phyloP scores from a whole-genome alignment of 352 stramenopile species.

The Pythium coloratum region DNA sequence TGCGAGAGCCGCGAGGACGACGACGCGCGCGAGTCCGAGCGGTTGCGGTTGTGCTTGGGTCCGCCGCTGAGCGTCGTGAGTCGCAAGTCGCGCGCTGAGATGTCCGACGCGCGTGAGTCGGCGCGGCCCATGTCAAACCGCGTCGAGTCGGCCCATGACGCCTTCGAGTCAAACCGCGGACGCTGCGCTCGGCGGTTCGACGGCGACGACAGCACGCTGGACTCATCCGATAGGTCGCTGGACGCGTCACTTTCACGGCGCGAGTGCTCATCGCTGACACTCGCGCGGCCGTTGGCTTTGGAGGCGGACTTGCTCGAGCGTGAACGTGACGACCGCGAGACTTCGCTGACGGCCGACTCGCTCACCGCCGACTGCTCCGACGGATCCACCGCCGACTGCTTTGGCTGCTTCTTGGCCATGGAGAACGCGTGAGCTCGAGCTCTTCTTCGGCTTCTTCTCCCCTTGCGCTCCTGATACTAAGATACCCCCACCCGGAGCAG shows the following conservation, averaged over 20 bases:
- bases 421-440: background rate
- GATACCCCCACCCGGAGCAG: constrained; percentile 1
- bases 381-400: constrained; percentile 10
- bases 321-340: constrained; percentile 15
- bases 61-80: constrained; percentile 53
- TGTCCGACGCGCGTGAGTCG: constrained; percentile 76
- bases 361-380: constrained; percentile 26
- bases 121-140: constrained; percentile 82
- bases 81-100: constrained; percentile 65
- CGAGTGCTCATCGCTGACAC: background rate
- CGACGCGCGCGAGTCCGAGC: constrained; percentile 56
- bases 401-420: constrained; percentile 26
- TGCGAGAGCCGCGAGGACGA: constrained; percentile 57
- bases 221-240: constrained; percentile 56
- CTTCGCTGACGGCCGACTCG: constrained; percentile 5
- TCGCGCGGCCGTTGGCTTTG: constrained; percentile 2
- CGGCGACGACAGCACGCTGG: constrained; percentile 54
- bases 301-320: constrained; percentile 3
- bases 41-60: constrained; percentile 37
- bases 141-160: constrained; percentile 85
- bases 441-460: background rate
- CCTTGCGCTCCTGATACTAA: background rate
- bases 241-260: constrained; percentile 21
- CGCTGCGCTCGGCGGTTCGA: constrained; percentile 46
- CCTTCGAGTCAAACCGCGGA: constrained; percentile 79